Conservation (phyloP, 2,329 filamentous ascomycete genomes). For the Harringtonia aguacate region DNA sequence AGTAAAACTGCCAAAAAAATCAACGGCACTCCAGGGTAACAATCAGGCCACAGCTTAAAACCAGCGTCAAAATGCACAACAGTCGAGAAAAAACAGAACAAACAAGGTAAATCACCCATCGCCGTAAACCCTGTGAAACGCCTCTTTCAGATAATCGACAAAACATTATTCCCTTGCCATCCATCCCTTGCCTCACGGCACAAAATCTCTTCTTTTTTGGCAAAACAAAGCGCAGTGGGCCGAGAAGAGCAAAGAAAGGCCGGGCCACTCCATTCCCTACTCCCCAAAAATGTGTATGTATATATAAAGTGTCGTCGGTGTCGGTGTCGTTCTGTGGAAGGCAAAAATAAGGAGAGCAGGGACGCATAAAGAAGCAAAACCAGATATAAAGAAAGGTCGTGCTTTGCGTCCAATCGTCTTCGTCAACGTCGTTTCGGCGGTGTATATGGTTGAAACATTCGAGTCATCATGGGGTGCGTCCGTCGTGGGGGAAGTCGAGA, state of each 20-base stretch:
- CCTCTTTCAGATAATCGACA: not conserved
- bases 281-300: too few species aligned
- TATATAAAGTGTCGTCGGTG: too few species aligned
- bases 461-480: too few species aligned
- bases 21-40: conserved; percentile 1
- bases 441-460: not conserved
- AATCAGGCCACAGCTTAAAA: not conserved
- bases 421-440: not conserved
- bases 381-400: not conserved
- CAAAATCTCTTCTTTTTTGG: not conserved
- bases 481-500: not conserved
- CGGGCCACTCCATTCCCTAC: too few species aligned
- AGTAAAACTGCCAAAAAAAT: not conserved
- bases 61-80: not conserved
- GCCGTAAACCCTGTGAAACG: not conserved
- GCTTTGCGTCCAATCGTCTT: not conserved
- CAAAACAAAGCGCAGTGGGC: not conserved
- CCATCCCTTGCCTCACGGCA: conserved; percentile 5
- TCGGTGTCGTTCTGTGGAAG: too few species aligned
- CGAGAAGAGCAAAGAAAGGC: too few species aligned
- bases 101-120: not conserved
- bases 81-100: not conserved
- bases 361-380: not conserved
- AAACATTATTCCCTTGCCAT: not conserved
- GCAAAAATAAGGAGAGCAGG: too few species aligned